Evolutionary conservation across 2,329 filamentous ascomycete species (phyloP).

Genomic region (Ophiostoma novo-ulmi): DNA sequence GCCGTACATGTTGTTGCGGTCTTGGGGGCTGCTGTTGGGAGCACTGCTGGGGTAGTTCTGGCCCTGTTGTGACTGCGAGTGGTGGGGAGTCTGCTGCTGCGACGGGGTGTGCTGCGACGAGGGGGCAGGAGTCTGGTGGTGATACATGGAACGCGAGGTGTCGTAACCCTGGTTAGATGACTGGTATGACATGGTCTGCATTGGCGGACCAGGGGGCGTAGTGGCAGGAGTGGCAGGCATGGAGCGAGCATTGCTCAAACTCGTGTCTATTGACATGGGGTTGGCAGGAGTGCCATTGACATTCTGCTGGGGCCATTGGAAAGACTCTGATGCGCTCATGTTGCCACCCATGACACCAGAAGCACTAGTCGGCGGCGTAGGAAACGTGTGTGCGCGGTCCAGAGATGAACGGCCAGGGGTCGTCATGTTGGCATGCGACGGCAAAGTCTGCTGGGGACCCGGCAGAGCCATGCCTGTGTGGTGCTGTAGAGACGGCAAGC

Average conservation of each 20-base stretch:
- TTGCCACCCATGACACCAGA: conserved; percentile 68
- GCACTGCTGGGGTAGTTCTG: conserved; percentile 60
- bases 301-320: conserved; percentile 67
- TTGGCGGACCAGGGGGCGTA: conserved; percentile 71
- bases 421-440: conserved; percentile 62
- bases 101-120: conserved; percentile 63
- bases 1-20: conserved; percentile 56
- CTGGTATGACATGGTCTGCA: conserved; percentile 78
- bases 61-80: conserved; percentile 44
- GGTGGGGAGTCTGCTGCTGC: conserved; percentile 55
- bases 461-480: conserved; percentile 56
- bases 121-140: conserved; percentile 60
- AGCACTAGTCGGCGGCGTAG: conserved; percentile 88
- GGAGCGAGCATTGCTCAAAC: conserved; percentile 71
- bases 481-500: conserved; percentile 64
- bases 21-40: conserved; percentile 54
- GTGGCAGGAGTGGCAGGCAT: conserved; percentile 89
- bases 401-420: conserved; percentile 60
- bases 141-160: conserved; percentile 69
- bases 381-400: conserved; percentile 86
- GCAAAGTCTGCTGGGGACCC: conserved; percentile 49
- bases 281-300: conserved; percentile 61
- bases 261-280: conserved; percentile 75
- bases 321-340: conserved; percentile 70
- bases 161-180: conserved; percentile 67